Evolutionary conservation across 2,329 filamentous ascomycete species (phyloP), one percentile per base, ranked within the genome.

Genomic region (Xylariaceae sp.): DNA sequence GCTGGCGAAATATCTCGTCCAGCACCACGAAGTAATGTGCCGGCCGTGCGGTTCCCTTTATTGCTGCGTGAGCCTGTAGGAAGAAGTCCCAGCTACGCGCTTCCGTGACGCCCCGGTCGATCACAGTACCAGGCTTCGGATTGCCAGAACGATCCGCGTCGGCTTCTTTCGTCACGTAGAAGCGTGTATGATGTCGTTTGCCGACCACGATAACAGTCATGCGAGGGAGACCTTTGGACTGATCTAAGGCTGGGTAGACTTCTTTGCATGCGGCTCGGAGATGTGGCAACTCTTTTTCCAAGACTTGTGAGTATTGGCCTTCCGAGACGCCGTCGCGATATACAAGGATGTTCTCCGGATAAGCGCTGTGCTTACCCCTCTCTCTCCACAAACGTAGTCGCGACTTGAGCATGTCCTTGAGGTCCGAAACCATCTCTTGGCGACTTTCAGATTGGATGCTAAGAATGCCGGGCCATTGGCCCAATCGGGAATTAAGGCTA

Each of bases 291-390:
- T 93, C 90, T 1, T 79, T 44, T 0, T 82, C 69, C 1, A 89
- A 67, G 2, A 91, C 84, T 0, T 73, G 68, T 2, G 79, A 65
- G 72, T 90, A 91, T 64, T 92, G 88, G 0, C 88, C 86, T 63
- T 92, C 89, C 0, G 88, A 91, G 1, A 92, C 88, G 19, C 90
- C 90, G 67, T 92, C 89, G n/a, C 89, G 85, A 69, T 91, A 93
- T 5, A 92, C 75, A 21, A 93, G 75, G 39, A 92, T 86, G 61
- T 89, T 89, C 28, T 83, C 79, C 0, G 90, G 90, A 0, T 84
- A 75, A 0, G 50, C 46, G 2, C 11, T 4, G n/a, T 44, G 36
- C 0, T 66, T 62, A 12, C 79, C 73, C 64, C 85, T 84, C 11
- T 74, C 75, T 6, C 74, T 70, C 87, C 87, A 92, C 1, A 87